Percentiles rank a stretch among this genome's conserved stretches.
These are phyloP conservation scores for Microsporum audouinii DNA, from an alignment of 2,329 filamentous ascomycete genomes.

Conservation along the genomic window DNA sequence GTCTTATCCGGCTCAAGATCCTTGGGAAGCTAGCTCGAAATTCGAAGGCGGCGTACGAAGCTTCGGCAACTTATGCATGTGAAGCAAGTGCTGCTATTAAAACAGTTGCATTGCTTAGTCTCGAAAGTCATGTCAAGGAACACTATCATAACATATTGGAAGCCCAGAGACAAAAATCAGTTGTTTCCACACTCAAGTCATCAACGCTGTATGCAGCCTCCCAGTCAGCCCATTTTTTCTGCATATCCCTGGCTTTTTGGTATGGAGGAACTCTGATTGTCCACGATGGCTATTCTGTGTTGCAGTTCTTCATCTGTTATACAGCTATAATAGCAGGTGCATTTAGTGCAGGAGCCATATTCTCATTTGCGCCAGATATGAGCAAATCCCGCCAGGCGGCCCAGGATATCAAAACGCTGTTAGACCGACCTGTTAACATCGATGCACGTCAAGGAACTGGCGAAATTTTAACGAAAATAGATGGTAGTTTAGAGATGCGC, in stretches of 20 bases:
- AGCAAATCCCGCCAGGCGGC: constrained; percentile 81
- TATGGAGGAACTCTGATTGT: constrained; percentile 71
- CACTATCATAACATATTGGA: constrained; percentile 42
- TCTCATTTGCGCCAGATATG: constrained; percentile 84
- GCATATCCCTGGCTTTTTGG: constrained; percentile 83
- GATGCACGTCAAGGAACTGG: constrained; percentile 57
- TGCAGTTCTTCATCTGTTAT: constrained; percentile 89
- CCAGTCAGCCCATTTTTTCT: constrained; percentile 72
- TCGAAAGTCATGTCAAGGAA: constrained; percentile 66
- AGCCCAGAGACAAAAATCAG: constrained; percentile 31
- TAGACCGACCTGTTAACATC: constrained; percentile 69
- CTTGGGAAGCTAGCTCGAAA: constrained; percentile 66
- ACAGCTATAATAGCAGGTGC: constrained; percentile 78
- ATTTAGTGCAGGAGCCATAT: constrained; percentile 80
- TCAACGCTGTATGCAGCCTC: constrained; percentile 70
- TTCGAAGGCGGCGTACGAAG: constrained; percentile 66
- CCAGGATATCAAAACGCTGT: constrained; percentile 64
- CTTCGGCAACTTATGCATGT: constrained; percentile 74
- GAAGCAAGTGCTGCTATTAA: constrained; percentile 88
- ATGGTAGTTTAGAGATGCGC: constrained; percentile 53
- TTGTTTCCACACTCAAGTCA: constrained; percentile 55
- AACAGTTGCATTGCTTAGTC: constrained; percentile 79
- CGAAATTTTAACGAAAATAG: constrained; percentile 37
- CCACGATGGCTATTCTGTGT: constrained; percentile 58
- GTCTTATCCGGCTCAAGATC: constrained; percentile 77